A percentile compares a stretch with the other conserved stretches of the same genome.
Evolutionary conservation across 1,139 yeast genomes (phyloP).

Genomic region (Saccharomyces hybrid): DNA sequence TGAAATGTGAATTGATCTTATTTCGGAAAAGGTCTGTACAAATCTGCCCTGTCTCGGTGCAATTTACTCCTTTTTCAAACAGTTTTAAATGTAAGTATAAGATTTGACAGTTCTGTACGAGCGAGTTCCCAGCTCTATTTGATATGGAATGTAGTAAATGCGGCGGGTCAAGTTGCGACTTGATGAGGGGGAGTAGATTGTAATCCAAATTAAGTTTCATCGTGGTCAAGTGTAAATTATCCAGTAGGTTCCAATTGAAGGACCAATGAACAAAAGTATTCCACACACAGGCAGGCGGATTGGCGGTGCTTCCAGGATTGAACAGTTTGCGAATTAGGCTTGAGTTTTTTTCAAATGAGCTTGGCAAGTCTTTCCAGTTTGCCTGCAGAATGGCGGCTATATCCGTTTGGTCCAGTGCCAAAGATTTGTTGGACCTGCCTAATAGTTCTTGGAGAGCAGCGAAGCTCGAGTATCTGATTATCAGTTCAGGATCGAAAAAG

Average conservation of each 20-base stretch:
- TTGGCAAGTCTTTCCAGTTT: neutral
- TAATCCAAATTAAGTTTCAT: neutral
- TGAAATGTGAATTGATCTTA: neutral
- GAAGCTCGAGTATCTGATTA: slow-evolving; percentile 71
- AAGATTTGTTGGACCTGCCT: slow-evolving; percentile 44
- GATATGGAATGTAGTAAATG: neutral
- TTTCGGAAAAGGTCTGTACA: neutral
- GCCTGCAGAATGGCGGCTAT: neutral
- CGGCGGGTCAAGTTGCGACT: neutral
- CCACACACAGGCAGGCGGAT: neutral
- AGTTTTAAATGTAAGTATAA: neutral
- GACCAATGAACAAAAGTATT: neutral
- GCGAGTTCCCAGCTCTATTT: neutral
- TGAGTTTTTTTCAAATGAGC: neutral
- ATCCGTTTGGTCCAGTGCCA: neutral
- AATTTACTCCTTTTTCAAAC: neutral
- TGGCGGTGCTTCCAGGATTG: neutral
- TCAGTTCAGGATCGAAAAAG: slow-evolving; percentile 65
- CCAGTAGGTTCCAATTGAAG: neutral
- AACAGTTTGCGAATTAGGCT: neutral
- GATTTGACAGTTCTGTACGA: neutral
- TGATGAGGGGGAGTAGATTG: neutral
- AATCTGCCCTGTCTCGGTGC: neutral
- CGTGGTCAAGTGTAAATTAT: neutral
- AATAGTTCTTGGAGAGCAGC: slow-evolving; percentile 83